Conservation (phyloP, 805 yeast genomes). For the Metschnikowia reukaufii region DNA sequence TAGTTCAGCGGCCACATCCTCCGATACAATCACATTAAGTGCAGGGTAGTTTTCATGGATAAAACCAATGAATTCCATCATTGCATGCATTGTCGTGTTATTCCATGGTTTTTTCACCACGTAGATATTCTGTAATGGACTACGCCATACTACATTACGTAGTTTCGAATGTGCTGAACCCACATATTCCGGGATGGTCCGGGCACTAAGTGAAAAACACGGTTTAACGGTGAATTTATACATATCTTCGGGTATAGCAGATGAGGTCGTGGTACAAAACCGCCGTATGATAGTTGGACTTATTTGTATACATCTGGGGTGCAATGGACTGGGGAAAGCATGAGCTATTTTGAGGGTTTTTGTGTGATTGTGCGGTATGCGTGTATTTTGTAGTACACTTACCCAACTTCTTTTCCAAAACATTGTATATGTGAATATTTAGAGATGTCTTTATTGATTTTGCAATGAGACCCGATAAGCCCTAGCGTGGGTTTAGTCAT, state of each 20-base stretch:
- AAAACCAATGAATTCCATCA: constrained; percentile 62
- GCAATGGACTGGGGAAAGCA: too few species aligned
- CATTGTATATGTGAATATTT: too few species aligned
- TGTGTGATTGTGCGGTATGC: too few species aligned
- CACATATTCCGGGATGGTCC: constrained; percentile 50
- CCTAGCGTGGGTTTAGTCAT: not conserved
- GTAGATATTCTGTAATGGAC: constrained; percentile 69
- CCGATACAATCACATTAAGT: constrained; percentile 74
- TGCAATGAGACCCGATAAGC: too few species aligned
- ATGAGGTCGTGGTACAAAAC: too few species aligned
- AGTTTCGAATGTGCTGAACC: constrained; percentile 59
- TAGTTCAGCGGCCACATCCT: constrained; percentile 73
- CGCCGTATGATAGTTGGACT: too few species aligned
- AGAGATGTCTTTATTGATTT: too few species aligned
- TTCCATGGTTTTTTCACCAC: constrained; percentile 87
- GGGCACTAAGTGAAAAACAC: constrained; percentile 14
- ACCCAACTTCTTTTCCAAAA: too few species aligned
- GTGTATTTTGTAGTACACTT: too few species aligned
- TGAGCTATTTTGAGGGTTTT: too few species aligned
- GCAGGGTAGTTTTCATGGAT: constrained; percentile 63
- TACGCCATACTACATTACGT: constrained; percentile 67
- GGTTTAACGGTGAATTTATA: constrained; percentile 7
- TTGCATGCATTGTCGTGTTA: constrained; percentile 58
- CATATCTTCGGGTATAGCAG: too few species aligned
- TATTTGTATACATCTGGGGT: too few species aligned